Conservation (phyloP, 1,284 basidiomycete genomes). For the Ustilago cynodontis region DNA sequence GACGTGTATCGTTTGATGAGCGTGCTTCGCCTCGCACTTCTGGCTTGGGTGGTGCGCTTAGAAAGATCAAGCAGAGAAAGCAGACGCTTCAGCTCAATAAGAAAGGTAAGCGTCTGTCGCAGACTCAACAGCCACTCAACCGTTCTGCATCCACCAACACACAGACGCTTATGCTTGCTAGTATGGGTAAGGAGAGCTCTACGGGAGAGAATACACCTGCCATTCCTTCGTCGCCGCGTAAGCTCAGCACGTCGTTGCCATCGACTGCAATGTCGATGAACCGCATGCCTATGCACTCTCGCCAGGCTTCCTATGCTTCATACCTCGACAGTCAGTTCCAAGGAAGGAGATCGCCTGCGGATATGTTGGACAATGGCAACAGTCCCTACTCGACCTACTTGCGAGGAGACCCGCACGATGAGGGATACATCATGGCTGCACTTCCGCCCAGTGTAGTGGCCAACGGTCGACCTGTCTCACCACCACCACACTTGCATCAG, state of each 20-base stretch:
- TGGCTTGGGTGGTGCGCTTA: slow-evolving; percentile 59
- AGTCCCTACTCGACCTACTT: slow-evolving; percentile 55
- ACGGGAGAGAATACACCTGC: slow-evolving; percentile 32
- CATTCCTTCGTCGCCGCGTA: slow-evolving; percentile 26
- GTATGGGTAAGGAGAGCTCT: slow-evolving; percentile 25
- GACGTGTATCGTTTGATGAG: slow-evolving; percentile 85
- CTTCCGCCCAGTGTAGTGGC: slow-evolving; percentile 38
- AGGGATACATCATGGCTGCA: slow-evolving; percentile 63
- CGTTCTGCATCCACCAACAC: slow-evolving; percentile 28
- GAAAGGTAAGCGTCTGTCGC: slow-evolving; percentile 26
- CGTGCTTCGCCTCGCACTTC: slow-evolving; percentile 46
- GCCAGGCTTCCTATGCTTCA: slow-evolving; percentile 56
- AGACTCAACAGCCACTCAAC: slow-evolving; percentile 21
- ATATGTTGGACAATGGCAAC: slow-evolving; percentile 43
- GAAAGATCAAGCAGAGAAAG: slow-evolving; percentile 51
- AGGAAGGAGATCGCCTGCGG: slow-evolving; percentile 39
- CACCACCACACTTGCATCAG: slow-evolving; percentile 40
- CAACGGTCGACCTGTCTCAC: slow-evolving; percentile 25
- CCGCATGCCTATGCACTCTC: slow-evolving; percentile 55
- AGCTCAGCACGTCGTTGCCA: slow-evolving; percentile 33
- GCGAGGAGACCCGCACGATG: slow-evolving; percentile 56
- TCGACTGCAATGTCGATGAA: slow-evolving; percentile 35
- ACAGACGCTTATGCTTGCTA: slow-evolving; percentile 41
- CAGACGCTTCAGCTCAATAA: slow-evolving; percentile 54
- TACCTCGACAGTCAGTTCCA: slow-evolving; percentile 56